phyloP scores from a whole-genome alignment of 2,329 filamentous ascomycete genomes.

The Penicillium sp. region DNA sequence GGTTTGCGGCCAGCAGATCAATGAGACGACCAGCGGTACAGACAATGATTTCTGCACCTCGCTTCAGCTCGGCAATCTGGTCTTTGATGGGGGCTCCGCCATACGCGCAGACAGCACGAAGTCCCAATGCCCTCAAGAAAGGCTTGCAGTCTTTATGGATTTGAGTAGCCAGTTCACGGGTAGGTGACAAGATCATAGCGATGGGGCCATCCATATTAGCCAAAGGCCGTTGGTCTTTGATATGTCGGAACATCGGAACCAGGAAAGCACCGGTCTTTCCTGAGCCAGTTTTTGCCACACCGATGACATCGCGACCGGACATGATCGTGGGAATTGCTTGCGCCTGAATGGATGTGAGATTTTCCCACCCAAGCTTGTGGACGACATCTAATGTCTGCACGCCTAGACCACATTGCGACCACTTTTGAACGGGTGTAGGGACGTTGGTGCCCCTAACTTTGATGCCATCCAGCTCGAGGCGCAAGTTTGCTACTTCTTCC shows the following conservation, averaged over 20 bases:
- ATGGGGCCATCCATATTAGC: constrained; percentile 84
- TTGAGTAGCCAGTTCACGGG: constrained; percentile 87
- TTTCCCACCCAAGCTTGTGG: constrained; percentile 75
- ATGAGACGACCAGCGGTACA: constrained; percentile 95
- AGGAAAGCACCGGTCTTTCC: constrained; percentile 96
- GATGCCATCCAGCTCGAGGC: constrained; percentile 89
- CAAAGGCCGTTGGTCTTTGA: constrained; percentile 84
- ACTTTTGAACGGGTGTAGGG: constrained; percentile 92
- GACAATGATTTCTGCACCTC: constrained; percentile 90
- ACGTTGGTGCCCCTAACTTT: constrained; percentile 86
- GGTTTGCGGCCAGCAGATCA: constrained; percentile 88
- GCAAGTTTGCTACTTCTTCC: constrained; percentile 75
- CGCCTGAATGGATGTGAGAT: constrained; percentile 89
- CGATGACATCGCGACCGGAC: constrained; percentile 92
- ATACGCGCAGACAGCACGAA: constrained; percentile 88
- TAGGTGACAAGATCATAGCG: constrained; percentile 87
- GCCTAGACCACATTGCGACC: constrained; percentile 90
- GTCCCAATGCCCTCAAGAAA: constrained; percentile 79
- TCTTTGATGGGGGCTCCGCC: constrained; percentile 95
- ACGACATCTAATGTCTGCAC: constrained; percentile 85
- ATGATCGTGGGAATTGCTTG: constrained; percentile 94
- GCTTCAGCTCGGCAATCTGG: constrained; percentile 93
- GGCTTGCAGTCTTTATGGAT: constrained; percentile 94
- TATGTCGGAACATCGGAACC: constrained; percentile 95
- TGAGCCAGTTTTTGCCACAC: constrained; percentile 94